phyloP scores from a whole-genome alignment of 2,329 filamentous ascomycete genomes.

The Claviceps maximensis region DNA sequence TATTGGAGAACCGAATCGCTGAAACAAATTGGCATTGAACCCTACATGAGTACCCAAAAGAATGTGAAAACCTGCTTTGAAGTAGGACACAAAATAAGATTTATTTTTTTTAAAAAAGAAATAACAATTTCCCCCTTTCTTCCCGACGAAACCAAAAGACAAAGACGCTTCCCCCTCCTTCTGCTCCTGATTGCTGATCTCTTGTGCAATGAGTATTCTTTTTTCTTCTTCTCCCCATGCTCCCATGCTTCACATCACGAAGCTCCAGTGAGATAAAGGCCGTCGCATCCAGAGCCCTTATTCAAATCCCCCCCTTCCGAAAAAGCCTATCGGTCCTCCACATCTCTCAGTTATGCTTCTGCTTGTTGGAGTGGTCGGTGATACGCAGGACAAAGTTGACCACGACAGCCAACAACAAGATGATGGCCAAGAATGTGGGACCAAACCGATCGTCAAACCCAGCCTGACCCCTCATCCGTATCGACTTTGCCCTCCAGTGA shows the following conservation, averaged over 20 bases:
- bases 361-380: conserved; percentile 27
- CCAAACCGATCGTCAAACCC: conserved; percentile 96
- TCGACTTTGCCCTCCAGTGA: conserved; percentile 92
- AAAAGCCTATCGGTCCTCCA: neutral
- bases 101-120: neutral
- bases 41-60: neutral
- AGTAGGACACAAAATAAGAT: neutral
- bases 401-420: conserved; percentile 76
- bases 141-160: no score
- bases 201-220: neutral
- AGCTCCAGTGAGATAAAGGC: neutral
- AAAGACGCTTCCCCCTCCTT: neutral
- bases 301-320: no score
- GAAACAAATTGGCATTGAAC: neutral
- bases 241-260: no score
- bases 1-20: neutral
- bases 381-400: conserved; percentile 89
- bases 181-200: neutral
- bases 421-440: conserved; percentile 77
- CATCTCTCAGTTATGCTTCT: conserved; percentile 13
- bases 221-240: neutral
- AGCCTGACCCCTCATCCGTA: conserved; percentile 78
- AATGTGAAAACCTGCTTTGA: neutral
- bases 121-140: no score
- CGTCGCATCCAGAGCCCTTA: neutral